Base-by-base conservation (phyloP, 257 asterid genomes). In the Przewalskia tangutica region DNA sequence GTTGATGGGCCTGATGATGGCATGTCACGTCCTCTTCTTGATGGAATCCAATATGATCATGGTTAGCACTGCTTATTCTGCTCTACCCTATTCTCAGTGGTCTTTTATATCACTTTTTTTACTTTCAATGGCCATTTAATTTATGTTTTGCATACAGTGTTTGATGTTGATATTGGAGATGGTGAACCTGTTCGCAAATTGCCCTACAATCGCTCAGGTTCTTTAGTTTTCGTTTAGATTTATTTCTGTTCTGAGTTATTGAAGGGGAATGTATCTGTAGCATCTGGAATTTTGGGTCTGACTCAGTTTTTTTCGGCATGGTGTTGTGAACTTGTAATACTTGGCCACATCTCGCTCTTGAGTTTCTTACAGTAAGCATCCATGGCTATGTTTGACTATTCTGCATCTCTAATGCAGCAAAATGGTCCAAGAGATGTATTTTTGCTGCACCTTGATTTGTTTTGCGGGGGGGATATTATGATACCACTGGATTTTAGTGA, bases 131-230 rank as follows among this genome's bases (percentile, higher is more conserved):
- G 85, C 87, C 51, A 80, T 68, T 77, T 83, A 27, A 77, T 48
- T 76, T 77, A n/a, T 80, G 71, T 84, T 40, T 83, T 83, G 62
- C 18, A 18, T 83, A 76, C 93, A 96, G 99, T 96, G 60, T 96
- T 96, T 83, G 99, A 96, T 87, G 99, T 94, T 67, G 99, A 96
- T 87, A 94, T 96, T 89, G 99, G 98, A 85, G 99, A 96, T 88
- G 99, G 99, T 83, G 98, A 91, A 84, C 98, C 98, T 81, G 79
- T 90, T 16, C 99, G 99, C 42, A 96, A 93, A 89, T 86, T 96
- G 86, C 99, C 99, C 0, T 96, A 89, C 88, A 96, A 94, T 82
- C 95, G 92, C 58, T 90, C 97, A 90, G 99, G 99, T 96, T 88
- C 68, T 56, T 55, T 77, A 60, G 63, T 84, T 70, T 78, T 77